Base-by-base conservation (phyloP, 208 protist species). In the Crithidia expoeki region DNA sequence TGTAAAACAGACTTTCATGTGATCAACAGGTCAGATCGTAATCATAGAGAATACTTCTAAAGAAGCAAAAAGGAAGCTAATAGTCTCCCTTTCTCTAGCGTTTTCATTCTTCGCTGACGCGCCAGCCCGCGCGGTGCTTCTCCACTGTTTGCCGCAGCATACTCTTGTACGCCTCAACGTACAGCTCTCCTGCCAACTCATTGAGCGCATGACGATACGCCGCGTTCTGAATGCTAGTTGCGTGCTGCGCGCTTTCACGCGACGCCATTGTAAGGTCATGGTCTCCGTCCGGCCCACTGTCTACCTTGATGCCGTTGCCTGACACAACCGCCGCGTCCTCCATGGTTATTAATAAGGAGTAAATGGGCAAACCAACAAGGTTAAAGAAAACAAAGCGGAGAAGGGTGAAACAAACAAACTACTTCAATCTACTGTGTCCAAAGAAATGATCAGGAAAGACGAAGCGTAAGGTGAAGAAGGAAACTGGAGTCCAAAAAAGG, bases 121-220 rank as follows among this genome's bases (percentile, higher is more conserved):
- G 71, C 72, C 57, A 77, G 14, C 28, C 36, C 42, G 44, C 23
- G 21, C 57, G 36, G 34, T 75, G 46, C 33, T 40, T 63, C 25
- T 44, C 38, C 2, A 79, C 12, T 6, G 50, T 28, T 36, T 60
- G 28, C 23, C 68, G 44, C 34, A 90, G 68, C 10, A 79, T 64
- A 19, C 40, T 60, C 49, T 72, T 79, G 81, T 93, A 95, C 32
- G 76, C 79, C 30, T 75, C 70, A 0, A 80, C 47, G 68, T 92
- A 95, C 1, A 93, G 34, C 62, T 93, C 87, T 12, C 87, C 90
- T 23, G 87, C 86, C 47, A 95, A 46, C 65, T 93, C 90, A 55
- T 81, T 80, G 19, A 93, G 61, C 16, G 77, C 87, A 44, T 92
- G 79, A 12, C 83, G 83, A 59, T 90, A 89, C 14, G 90, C 90